A percentile compares a stretch with the other conserved stretches of the same genome.
Evolutionary conservation across 2,329 filamentous ascomycete genomes (phyloP).

Genomic region (Plenodomus tracheiphilus): DNA sequence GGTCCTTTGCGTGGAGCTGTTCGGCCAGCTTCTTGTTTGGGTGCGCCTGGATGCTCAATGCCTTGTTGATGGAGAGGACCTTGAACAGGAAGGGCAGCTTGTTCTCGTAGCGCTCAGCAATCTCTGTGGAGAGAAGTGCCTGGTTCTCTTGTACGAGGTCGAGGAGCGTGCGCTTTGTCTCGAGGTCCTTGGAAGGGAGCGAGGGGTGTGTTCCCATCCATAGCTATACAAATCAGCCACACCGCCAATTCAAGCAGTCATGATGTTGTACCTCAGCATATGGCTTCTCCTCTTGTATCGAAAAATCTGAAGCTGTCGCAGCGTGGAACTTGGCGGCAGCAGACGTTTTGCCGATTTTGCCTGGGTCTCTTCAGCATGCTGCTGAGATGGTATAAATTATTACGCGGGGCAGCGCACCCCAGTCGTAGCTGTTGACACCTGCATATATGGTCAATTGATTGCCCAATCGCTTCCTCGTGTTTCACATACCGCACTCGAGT

Average conservation of each 20-base stretch:
- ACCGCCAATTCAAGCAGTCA: neutral
- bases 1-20: conserved; percentile 79
- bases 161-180: conserved; percentile 81
- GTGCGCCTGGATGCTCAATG: conserved; percentile 94
- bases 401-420: conserved; percentile 62
- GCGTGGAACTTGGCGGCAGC: conserved; percentile 88
- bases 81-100: conserved; percentile 98
- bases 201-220: conserved; percentile 99
- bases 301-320: conserved; percentile 77
- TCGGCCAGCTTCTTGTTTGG: conserved; percentile 95
- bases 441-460: conserved; percentile 25
- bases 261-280: conserved; percentile 76
- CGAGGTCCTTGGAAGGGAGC: conserved; percentile 87
- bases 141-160: conserved; percentile 88
- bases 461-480: conserved; percentile 7
- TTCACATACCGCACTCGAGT: conserved; percentile 69
- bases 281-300: conserved; percentile 81
- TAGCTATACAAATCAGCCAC: conserved; percentile 61
- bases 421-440: conserved; percentile 98
- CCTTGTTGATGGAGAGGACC: conserved; percentile 93
- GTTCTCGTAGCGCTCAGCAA: conserved; percentile 73
- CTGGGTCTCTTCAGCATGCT: conserved; percentile 47
- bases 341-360: conserved; percentile 85
- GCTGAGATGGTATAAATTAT: conserved; percentile 16
- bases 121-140: conserved; percentile 73